Base-by-base conservation (phyloP, 78 protist genomes). In the Isochrysis galbana region DNA sequence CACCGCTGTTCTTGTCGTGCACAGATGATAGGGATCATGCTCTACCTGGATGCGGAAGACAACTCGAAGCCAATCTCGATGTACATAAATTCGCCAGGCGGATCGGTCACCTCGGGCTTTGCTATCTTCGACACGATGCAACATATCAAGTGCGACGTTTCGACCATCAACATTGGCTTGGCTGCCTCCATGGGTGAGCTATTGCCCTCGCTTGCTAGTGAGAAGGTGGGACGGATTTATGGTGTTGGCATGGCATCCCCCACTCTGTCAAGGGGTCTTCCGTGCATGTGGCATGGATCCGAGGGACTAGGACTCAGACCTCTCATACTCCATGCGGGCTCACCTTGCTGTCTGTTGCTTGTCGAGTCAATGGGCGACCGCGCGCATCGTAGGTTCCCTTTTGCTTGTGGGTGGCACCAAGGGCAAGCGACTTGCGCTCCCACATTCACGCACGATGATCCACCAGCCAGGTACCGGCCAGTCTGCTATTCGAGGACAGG, bases 31-130 rank as follows among this genome's bases (percentile, higher is more conserved):
- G 89, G 36, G 10, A 29, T 84, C 45, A 46, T 84, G 70, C 89
- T 84, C 44, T 84, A n/a, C 89, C 69, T 47, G 46, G 89, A 84
- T 39, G 44, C 89, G 45, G 70, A 91, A 45, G 93, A 91, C 61
- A 5, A 26, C n/a, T 29, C 23, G 69, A 91, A 91, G 90, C 90
- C 67, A 17, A 80, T 82, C 44, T 80, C 32, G 14, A 51, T 91
- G 90, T 91, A 91, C 93, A 87, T 91, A 78, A 91, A 91, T 82
- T 78, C 89, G 10, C 93, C 93, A 3, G 93, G 93, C 38, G 93
- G 93, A 26, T 91, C 93, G 0, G 93, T 91, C 38, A 34, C 90
- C n/a, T 87, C 93, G 0, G 93, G 93, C 70, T 38, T 91, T 72
- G 93, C 93, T 26, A 78, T 91, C 41, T 91, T 48, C 55, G 93